A percentile compares a stretch with the other conserved stretches of the same genome.
Conservation (phyloP, 2,329 filamentous ascomycete species). For the Aureobasidium sp. region DNA sequence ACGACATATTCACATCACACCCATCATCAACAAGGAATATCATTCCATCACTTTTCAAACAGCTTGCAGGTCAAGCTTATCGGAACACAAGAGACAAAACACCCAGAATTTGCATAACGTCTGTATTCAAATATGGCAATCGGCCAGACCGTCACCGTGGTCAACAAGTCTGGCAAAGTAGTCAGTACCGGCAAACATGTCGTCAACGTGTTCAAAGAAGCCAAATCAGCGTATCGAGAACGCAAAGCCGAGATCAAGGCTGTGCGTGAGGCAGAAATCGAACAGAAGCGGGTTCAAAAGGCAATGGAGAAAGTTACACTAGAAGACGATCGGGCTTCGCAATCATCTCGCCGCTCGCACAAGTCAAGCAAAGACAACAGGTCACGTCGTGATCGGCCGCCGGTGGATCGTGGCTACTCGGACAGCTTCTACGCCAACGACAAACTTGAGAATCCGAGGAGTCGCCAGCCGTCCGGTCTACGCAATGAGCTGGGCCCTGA, state of each 20-base stretch:
- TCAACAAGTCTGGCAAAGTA: slow-evolving; percentile 86
- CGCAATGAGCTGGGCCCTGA: slow-evolving; percentile 24
- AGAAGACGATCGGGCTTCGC: slow-evolving; percentile 28
- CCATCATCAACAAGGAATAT: background rate
- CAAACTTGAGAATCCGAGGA: slow-evolving; percentile 15
- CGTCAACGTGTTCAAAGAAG: slow-evolving; percentile 85
- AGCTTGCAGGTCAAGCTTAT: slow-evolving; percentile 11
- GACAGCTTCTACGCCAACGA: slow-evolving; percentile 42
- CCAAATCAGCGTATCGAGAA: slow-evolving; percentile 78
- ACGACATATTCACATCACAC: background rate
- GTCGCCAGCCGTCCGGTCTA: slow-evolving; percentile 26
- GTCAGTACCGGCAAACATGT: slow-evolving; percentile 88
- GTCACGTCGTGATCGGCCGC: slow-evolving; percentile 25
- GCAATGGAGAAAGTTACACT: slow-evolving; percentile 31
- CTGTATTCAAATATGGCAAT: slow-evolving; percentile 30
- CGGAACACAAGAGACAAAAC: background rate
- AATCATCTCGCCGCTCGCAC: slow-evolving; percentile 21
- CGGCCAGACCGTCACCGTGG: slow-evolving; percentile 75
- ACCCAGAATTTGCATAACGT: background rate
- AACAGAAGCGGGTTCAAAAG: slow-evolving; percentile 54
- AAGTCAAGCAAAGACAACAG: slow-evolving; percentile 5
- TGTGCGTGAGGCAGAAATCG: slow-evolving; percentile 54
- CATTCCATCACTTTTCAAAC: background rate
- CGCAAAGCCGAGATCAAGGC: slow-evolving; percentile 76
- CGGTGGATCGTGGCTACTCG: slow-evolving; percentile 39